A percentile compares a stretch with the other conserved stretches of the same genome.
Conservation (phyloP, 768 basidiomycete genomes). For the Leucocoprinus birnbaumii region DNA sequence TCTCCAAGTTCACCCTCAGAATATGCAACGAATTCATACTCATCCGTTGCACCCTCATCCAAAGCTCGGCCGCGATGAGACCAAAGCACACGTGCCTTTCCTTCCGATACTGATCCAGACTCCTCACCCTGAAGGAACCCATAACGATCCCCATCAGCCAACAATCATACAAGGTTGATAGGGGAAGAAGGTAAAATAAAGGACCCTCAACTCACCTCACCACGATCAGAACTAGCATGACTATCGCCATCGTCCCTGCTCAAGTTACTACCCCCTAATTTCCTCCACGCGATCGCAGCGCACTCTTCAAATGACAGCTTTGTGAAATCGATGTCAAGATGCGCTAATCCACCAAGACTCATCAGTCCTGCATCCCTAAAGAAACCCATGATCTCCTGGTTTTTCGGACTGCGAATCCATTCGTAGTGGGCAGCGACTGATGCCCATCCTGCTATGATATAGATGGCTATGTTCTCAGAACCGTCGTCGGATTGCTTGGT, state of each 20-base stretch:
- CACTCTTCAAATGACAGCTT: conserved; percentile 17
- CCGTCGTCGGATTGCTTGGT: conserved; percentile 18
- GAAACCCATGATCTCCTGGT: conserved; percentile 31
- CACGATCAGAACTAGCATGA: neutral
- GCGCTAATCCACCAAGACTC: conserved; percentile 32
- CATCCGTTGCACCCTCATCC: conserved; percentile 1
- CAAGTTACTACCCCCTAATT: neutral
- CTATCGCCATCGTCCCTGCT: neutral
- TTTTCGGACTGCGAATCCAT: conserved; percentile 39
- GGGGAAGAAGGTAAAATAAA: too few species aligned
- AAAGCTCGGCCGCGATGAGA: conserved; percentile 1
- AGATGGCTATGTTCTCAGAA: conserved; percentile 16
- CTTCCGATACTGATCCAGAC: neutral
- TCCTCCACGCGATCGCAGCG: conserved; percentile 2
- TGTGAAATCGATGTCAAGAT: conserved; percentile 36
- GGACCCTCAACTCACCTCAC: neutral
- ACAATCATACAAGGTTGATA: too few species aligned
- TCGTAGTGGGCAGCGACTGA: conserved; percentile 35
- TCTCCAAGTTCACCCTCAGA: conserved; percentile 2
- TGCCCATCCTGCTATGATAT: conserved; percentile 44
- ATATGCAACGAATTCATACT: conserved; percentile 7
- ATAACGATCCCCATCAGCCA: too few species aligned
- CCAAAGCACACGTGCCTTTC: conserved; percentile 1
- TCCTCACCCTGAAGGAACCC: neutral
- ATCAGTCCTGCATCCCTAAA: conserved; percentile 23